phyloP scores from a whole-genome alignment of 805 yeast genomes.

The Pichia deserticola region DNA sequence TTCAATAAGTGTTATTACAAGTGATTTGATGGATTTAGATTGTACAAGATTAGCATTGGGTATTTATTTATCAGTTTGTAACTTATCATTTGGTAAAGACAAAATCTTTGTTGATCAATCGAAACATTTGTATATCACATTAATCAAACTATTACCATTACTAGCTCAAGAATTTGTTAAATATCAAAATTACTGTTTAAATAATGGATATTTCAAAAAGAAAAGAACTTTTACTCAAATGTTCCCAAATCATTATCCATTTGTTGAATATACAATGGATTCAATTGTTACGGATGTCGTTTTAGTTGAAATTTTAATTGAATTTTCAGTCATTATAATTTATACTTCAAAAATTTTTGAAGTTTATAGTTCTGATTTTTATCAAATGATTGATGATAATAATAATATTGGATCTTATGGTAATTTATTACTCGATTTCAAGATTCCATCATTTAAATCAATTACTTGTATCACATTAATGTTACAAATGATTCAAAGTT shows the following conservation, averaged over 20 bases:
- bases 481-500: conserved; percentile 34
- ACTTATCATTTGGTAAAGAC: conserved; percentile 18
- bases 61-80: conserved; percentile 44
- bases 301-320: conserved; percentile 66
- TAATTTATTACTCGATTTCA: conserved; percentile 4
- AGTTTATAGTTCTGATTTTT: conserved; percentile 2
- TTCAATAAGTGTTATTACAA: conserved; percentile 50
- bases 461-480: conserved; percentile 20
- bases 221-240: conserved; percentile 59
- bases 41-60: conserved; percentile 59
- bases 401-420: neutral
- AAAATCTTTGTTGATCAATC: conserved; percentile 21
- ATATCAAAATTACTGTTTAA: conserved; percentile 43
- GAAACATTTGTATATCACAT: conserved; percentile 35
- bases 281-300: conserved; percentile 63
- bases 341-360: conserved; percentile 36
- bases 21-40: conserved; percentile 44
- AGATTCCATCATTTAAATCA: conserved; percentile 3
- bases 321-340: conserved; percentile 55
- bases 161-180: conserved; percentile 44
- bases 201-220: conserved; percentile 37
- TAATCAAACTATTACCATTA: conserved; percentile 48
- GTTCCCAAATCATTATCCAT: conserved; percentile 66
- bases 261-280: conserved; percentile 58
- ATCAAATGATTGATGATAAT: neutral